These are phyloP conservation scores for Ceratocystis diversiconidia DNA, from an alignment of 2,329 filamentous ascomycete species.

Conservation along the genomic window DNA sequence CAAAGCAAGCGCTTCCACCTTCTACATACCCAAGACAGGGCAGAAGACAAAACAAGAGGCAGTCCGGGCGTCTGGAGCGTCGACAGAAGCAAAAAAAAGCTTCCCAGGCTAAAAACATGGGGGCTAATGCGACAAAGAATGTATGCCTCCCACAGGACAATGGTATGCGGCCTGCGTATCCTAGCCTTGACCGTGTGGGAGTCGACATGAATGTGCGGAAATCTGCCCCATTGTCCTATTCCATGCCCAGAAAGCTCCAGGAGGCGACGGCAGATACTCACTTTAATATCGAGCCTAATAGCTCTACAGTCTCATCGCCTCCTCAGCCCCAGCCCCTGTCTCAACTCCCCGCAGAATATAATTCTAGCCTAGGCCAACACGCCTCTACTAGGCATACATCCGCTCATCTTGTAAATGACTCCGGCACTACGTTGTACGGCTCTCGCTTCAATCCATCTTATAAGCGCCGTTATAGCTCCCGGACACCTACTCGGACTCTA, in stretches of 20 bases:
- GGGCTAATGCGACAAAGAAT: neutral
- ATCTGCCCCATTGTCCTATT: too few species aligned
- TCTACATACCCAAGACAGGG: neutral
- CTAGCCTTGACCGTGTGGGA: neutral
- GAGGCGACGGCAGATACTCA: too few species aligned
- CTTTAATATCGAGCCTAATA: too few species aligned
- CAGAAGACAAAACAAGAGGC: neutral
- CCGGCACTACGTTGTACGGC: neutral
- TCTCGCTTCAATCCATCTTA: slow-evolving; percentile 9
- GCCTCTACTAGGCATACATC: neutral
- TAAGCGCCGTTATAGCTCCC: neutral
- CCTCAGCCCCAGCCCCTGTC: neutral
- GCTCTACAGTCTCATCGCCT: neutral
- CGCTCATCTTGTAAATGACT: neutral
- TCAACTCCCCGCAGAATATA: too few species aligned
- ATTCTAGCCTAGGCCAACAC: neutral
- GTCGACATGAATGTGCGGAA: too few species aligned
- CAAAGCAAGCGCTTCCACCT: neutral
- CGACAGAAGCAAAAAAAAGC: neutral
- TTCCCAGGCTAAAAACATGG: neutral
- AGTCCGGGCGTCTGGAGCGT: neutral
- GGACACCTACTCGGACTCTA: neutral
- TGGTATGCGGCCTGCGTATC: neutral
- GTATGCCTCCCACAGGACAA: too few species aligned
- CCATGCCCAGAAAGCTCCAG: too few species aligned